Evolutionary conservation across 805 yeast species (phyloP).

Genomic region (Starmerella floris): DNA sequence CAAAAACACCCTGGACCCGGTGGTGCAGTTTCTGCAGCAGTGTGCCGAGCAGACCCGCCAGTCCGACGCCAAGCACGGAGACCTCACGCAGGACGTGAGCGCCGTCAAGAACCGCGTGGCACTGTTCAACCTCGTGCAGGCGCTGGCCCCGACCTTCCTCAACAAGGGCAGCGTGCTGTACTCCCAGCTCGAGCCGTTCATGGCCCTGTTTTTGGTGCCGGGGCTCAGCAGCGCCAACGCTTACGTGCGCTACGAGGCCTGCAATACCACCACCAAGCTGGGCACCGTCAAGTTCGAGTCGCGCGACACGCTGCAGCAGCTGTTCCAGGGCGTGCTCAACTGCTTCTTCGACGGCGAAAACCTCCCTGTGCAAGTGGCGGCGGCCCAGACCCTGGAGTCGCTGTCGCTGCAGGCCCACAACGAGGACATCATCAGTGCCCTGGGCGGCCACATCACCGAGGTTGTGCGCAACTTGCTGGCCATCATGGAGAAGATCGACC

Average conservation of each 20-base stretch:
- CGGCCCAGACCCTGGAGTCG: conserved; percentile 75
- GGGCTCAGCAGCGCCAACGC: conserved; percentile 41
- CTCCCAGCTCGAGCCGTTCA: conserved; percentile 39
- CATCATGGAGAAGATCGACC: conserved; percentile 68
- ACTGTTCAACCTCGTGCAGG: conserved; percentile 62
- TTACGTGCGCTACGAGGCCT: conserved; percentile 56
- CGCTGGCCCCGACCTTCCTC: conserved; percentile 45
- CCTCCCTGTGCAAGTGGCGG: conserved; percentile 69
- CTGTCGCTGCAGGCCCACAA: conserved; percentile 49
- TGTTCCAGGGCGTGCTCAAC: conserved; percentile 27
- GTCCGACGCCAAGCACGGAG: neutral
- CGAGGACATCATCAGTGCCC: conserved; percentile 33
- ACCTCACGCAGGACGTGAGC: conserved; percentile 33
- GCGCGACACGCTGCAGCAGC: conserved; percentile 55
- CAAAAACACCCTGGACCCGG: conserved; percentile 23
- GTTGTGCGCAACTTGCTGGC: conserved; percentile 68
- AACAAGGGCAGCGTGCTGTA: conserved; percentile 27
- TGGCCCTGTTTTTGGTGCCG: conserved; percentile 55
- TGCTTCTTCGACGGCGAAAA: conserved; percentile 35
- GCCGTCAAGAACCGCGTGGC: conserved; percentile 26
- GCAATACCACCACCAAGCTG: conserved; percentile 40
- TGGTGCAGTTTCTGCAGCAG: conserved; percentile 18
- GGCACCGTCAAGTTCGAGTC: conserved; percentile 47
- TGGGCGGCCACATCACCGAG: conserved; percentile 57
- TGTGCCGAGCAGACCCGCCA: conserved; percentile 7